A percentile compares a stretch with the other conserved stretches of the same genome.
These are phyloP conservation scores for Orobanche coerulescens DNA, from an alignment of 257 asterid species.

Conservation along the genomic window DNA sequence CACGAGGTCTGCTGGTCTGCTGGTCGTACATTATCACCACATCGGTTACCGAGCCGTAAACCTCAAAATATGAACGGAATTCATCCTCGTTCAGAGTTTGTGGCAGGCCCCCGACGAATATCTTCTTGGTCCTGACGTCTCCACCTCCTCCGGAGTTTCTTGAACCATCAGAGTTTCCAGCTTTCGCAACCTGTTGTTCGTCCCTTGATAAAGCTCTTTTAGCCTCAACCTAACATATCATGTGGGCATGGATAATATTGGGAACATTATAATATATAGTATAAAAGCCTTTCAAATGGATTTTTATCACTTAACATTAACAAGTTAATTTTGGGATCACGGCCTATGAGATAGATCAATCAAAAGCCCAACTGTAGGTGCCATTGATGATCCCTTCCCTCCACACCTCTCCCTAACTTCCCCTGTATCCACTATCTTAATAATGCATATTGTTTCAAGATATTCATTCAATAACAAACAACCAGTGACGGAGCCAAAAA, in stretches of 20 bases:
- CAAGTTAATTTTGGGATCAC: too few relatives aligned
- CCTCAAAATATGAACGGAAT: conserved; percentile 72
- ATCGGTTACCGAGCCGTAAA: conserved; percentile 72
- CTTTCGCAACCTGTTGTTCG: conserved; percentile 74
- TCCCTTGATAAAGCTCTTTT: conserved; percentile 90
- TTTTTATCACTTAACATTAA: neutral
- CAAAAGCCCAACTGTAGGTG: too few relatives aligned
- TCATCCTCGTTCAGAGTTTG: conserved; percentile 68
- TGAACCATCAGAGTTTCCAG: conserved; percentile 45
- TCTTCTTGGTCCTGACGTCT: conserved; percentile 64
- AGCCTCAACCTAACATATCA: conserved; percentile 64
- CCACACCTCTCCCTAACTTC: too few relatives aligned
- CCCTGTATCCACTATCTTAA: too few relatives aligned
- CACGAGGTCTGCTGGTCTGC: conserved; percentile 92
- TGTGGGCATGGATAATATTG: neutral
- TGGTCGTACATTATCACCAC: conserved; percentile 89
- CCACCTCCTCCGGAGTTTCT: conserved; percentile 63
- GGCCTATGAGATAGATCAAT: too few relatives aligned
- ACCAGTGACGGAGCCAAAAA: too few relatives aligned
- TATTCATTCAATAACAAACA: too few relatives aligned
- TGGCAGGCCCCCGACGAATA: conserved; percentile 89
- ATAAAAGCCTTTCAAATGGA: too few relatives aligned
- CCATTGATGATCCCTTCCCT: too few relatives aligned
- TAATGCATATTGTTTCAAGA: too few relatives aligned
- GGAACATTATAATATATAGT: neutral